Evolutionary conservation across 768 basidiomycete genomes (phyloP).

Genomic region (Amanita muscaria): DNA sequence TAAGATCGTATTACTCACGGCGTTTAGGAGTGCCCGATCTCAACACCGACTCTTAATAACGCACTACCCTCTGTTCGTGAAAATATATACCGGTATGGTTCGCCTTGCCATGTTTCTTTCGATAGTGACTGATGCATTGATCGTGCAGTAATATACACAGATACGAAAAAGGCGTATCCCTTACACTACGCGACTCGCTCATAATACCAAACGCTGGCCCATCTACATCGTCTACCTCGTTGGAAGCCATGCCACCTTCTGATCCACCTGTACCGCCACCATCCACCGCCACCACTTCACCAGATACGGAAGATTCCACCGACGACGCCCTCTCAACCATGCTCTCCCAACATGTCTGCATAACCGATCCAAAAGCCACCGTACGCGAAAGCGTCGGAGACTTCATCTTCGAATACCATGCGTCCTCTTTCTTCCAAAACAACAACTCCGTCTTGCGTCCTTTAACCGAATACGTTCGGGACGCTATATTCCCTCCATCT

Average conservation of each 20-base stretch:
- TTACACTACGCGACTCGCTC: conserved; percentile 82
- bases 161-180: conserved; percentile 83
- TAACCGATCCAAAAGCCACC: conserved; percentile 72
- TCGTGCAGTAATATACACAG: conserved; percentile 59
- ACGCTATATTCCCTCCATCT: conserved; percentile 49
- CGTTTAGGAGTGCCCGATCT: conserved; percentile 85
- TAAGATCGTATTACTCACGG: neutral
- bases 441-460: conserved; percentile 88
- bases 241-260: too few species aligned
- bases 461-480: conserved; percentile 74
- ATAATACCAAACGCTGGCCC: neutral
- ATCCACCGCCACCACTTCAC: conserved; percentile 15
- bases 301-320: too few species aligned
- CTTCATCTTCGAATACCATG: conserved; percentile 76
- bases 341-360: conserved; percentile 60
- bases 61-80: conserved; percentile 53
- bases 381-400: conserved; percentile 82
- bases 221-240: too few species aligned
- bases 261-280: conserved; percentile 20
- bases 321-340: conserved; percentile 29
- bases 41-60: conserved; percentile 70
- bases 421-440: conserved; percentile 95
- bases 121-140: conserved; percentile 5
- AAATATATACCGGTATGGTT: conserved; percentile 56
- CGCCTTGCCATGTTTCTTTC: neutral